Conservation (phyloP, 169 alveolate genomes). For the Perkinsus olseni region DNA sequence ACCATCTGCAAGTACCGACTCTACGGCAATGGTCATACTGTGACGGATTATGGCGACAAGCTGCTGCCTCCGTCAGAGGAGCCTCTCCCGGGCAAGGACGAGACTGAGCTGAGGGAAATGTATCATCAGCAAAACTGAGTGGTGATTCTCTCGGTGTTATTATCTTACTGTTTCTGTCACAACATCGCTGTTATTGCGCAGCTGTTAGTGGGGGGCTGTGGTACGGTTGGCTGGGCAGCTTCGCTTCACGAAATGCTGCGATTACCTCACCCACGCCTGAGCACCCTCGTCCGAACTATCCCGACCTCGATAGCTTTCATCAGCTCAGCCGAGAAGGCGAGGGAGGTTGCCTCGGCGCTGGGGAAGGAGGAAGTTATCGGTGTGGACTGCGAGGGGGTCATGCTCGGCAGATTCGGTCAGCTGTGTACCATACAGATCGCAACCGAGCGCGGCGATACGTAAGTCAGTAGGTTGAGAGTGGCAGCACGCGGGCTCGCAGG, state of each 20-base stretch:
- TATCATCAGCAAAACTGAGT: background rate
- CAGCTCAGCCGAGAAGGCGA: slow-evolving; percentile 9
- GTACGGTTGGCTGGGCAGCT: no score
- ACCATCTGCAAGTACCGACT: slow-evolving; percentile 43
- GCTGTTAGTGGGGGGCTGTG: no score
- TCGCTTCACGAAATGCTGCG: background rate
- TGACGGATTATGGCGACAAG: slow-evolving; percentile 13
- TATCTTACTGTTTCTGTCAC: background rate
- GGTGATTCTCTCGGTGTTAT: background rate
- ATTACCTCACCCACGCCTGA: background rate
- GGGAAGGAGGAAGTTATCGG: slow-evolving; percentile 31
- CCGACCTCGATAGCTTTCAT: background rate
- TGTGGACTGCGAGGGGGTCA: slow-evolving; percentile 50
- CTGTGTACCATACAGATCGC: slow-evolving; percentile 37
- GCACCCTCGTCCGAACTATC: background rate
- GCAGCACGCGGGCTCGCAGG: slow-evolving; percentile 19
- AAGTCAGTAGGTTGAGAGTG: slow-evolving; percentile 17
- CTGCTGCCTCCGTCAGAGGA: background rate
- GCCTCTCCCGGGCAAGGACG: background rate
- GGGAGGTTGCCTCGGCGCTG: slow-evolving; percentile 33
- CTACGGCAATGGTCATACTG: slow-evolving; percentile 48
- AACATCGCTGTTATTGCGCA: background rate
- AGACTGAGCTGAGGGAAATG: background rate
- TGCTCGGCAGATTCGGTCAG: slow-evolving; percentile 50
- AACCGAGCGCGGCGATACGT: slow-evolving; percentile 16